These are phyloP conservation scores for Beauveria rudraprayagi DNA, from an alignment of 2,329 filamentous ascomycete species.

Conservation along the genomic window DNA sequence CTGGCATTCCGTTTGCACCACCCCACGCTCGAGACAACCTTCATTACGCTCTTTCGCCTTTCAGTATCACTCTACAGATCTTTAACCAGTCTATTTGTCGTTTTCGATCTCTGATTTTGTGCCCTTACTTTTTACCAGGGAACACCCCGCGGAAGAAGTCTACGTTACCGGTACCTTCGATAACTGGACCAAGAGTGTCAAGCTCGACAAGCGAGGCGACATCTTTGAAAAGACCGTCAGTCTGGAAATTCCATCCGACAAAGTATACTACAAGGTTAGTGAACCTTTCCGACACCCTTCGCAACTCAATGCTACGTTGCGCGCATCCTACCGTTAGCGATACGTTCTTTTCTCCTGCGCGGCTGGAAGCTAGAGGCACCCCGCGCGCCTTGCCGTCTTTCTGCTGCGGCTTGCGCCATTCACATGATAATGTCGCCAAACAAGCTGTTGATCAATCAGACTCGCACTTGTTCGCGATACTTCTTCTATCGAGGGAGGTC, in stretches of 20 bases:
- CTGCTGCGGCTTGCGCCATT: not conserved
- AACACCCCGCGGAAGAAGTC: slow-evolving; percentile 75
- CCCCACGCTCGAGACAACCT: not conserved
- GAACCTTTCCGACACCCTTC: not conserved
- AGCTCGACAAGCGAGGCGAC: slow-evolving; percentile 67
- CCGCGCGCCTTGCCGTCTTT: not conserved
- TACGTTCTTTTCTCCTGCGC: not conserved
- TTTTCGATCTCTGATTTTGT: not conserved
- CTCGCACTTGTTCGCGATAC: not conserved
- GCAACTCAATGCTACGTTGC: not conserved
- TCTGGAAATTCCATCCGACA: slow-evolving; percentile 56
- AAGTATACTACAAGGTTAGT: slow-evolving; percentile 91
- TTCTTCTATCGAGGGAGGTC: not conserved
- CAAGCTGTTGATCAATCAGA: not conserved
- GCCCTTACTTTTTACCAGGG: slow-evolving; percentile 44
- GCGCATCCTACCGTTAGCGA: not conserved
- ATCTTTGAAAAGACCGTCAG: slow-evolving; percentile 74
- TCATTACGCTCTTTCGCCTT: not conserved
- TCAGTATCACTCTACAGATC: not conserved
- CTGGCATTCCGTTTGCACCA: slow-evolving; percentile 5
- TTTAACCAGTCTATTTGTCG: not conserved
- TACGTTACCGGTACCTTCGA: slow-evolving; percentile 96
- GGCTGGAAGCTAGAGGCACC: not conserved
- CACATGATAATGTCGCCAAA: not conserved
- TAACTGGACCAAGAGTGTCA: slow-evolving; percentile 80